These are phyloP conservation scores for Trypanosoma lewisi DNA, from an alignment of 208 protist genomes.

Conservation along the genomic window DNA sequence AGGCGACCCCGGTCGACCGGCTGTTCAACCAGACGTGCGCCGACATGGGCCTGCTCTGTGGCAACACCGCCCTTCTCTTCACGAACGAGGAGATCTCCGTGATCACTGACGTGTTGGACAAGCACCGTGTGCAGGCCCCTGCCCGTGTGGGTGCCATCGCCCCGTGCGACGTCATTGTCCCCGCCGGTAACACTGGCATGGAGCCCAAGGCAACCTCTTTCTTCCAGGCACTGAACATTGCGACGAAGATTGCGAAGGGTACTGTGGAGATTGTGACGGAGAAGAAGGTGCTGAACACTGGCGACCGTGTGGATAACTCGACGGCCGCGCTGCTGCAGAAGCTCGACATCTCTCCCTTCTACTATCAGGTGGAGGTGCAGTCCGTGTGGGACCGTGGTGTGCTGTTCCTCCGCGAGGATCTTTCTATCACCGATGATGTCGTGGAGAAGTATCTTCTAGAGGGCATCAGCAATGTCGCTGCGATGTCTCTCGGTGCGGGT, in stretches of 20 bases:
- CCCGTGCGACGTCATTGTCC: constrained; percentile 95
- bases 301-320: constrained; percentile 97
- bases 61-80: constrained; percentile 98
- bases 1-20: constrained; percentile 54
- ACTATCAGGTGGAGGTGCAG: constrained; percentile 93
- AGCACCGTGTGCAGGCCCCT: constrained; percentile 92
- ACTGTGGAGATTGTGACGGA: constrained; percentile 98
- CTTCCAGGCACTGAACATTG: constrained; percentile 99
- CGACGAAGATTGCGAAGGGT: constrained; percentile 99
- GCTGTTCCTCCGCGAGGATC: constrained; percentile 92
- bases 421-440: constrained; percentile 94
- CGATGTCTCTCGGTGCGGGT: constrained; percentile 94
- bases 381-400: constrained; percentile 96
- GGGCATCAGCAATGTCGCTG: constrained; percentile 92
- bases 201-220: constrained; percentile 98
- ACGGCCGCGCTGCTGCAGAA: constrained; percentile 97
- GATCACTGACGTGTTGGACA: constrained; percentile 83
- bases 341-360: constrained; percentile 99
- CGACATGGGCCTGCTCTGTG: constrained; percentile 71
- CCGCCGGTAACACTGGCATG: constrained; percentile 95
- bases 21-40: constrained; percentile 58
- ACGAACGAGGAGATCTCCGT: constrained; percentile 93
- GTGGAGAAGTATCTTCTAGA: constrained; percentile 86
- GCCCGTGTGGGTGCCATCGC: constrained; percentile 97
- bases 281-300: constrained; percentile 93